phyloP scores from a whole-genome alignment of 2,329 filamentous ascomycete species.

The Xylariaceae sp. region DNA sequence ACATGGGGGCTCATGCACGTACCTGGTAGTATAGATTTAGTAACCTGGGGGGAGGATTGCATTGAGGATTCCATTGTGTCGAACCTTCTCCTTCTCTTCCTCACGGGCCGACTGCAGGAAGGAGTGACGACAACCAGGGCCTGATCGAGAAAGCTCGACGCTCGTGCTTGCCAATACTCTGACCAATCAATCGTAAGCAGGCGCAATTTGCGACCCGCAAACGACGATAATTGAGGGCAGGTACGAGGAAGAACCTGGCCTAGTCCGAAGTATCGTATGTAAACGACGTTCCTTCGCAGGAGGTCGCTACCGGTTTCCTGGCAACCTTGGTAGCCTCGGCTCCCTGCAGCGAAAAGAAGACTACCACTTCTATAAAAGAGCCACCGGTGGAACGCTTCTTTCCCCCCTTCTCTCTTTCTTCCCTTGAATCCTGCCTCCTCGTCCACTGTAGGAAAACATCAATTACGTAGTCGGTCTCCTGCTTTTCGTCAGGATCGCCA shows the following conservation, averaged over 20 bases:
- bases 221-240: not conserved
- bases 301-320: not conserved
- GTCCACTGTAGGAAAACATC: not conserved
- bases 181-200: not conserved
- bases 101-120: not conserved
- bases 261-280: not conserved
- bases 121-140: not conserved
- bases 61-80: not conserved
- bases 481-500: conserved; percentile 3
- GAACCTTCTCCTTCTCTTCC: not conserved
- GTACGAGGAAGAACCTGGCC: not conserved
- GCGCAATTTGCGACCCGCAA: not conserved
- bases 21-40: no score
- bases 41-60: no score
- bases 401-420: not conserved
- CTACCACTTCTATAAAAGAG: not conserved
- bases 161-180: not conserved
- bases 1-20: no score
- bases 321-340: not conserved
- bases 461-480: not conserved
- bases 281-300: not conserved
- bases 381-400: not conserved
- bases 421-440: not conserved
- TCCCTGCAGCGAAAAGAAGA: not conserved
- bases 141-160: not conserved